Base-by-base conservation (phyloP, 1,284 basidiomycete genomes). In the Malassezia equina region DNA sequence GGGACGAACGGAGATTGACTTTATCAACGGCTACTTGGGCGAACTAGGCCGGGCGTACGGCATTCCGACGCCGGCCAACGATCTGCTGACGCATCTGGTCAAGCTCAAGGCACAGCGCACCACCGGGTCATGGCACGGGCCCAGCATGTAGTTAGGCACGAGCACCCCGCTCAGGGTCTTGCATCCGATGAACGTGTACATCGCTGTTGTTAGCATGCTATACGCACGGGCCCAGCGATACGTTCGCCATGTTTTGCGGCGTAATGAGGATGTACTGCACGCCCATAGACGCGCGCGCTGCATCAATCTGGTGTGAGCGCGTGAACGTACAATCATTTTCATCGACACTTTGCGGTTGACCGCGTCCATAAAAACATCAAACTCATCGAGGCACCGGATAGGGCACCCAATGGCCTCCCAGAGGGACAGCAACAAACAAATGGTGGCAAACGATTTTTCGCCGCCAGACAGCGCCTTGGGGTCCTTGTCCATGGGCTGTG, bases 321-420 rank as follows among this genome's bases (percentile, higher is more conserved):
- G 23, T 7, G 7, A 3, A 50, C 53, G 34, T 41, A 67, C 57
- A 36, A 95, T 86, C 84, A 91, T 88, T 75, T 82, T 85, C 82
- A 90, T 89, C 58, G 86, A 86, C 62, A 93, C 85, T 55, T 83
- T 83, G 31, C 93, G 83, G 73, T 95, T 95, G 54, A 90, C 85
- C 23, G 86, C 84, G 71, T 96, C 91, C 85, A 94, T 89, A 78
- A 93, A 95, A 12, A 95, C 90, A 64, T 94, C 71, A 42, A 62
- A 78, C 79, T 69, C 76, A 84, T 93, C 91, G 29, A 98, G 81
- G 69, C 93, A 98, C 55, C 93, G 80, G 50, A 99, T 81, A 0
- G 91, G 93, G 73, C 90, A 93, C 1, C 86, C 86, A 52, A 93
- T 88, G 9, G 88, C 85, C 66, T 94, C 88, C 94, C 94, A 99